Base-by-base conservation (phyloP, 192 early-diverging fungal genomes). In the Chytriomyces sp. region DNA sequence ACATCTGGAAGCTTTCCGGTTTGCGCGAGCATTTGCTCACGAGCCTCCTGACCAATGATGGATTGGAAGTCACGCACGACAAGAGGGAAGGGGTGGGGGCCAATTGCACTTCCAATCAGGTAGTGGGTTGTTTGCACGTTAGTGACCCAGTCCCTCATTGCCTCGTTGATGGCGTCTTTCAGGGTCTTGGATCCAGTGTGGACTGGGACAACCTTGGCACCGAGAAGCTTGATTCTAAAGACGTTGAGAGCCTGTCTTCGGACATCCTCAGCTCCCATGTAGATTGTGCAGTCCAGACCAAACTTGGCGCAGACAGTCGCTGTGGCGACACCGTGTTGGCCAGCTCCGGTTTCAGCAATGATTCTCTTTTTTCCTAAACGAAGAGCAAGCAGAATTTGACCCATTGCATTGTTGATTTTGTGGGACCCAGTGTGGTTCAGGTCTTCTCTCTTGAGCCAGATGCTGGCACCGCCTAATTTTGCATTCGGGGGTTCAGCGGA, bases 401-500 rank as follows among this genome's bases (percentile, higher is more conserved):
- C 97, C 48, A 99, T 82, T 11, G 96, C 96, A 68, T 99, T 99
- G 86, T 99, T 99, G 87, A 99, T 95, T 84, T 98, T 99, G 87
- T 99, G 97, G 50, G 96, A 95, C 61, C 97, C 97, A 48, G 97
- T 99, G 83, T 99, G 96, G 86, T 98, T 98, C 78, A 97, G 86
- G 78, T 99, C 97, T 82, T 99, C 97, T 77, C 97, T 92, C 87
- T 99, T 99, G 80, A 99, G 87, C 94, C 93, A 99, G 84, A 99
- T 97, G 45, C 85, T 86, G 20, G 97, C 96, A 65, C 97, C 97
- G 44, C 92, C 90, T 79, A 35, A 28, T 9, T 28, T 60, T 9
- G 57, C 16, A 8, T 70, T 93, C 50, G 5, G n/a, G n/a, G 10
- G 24, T 23, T 18, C 13, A 43, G 64, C 16, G 13, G 13, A 28